phyloP scores from a whole-genome alignment of 192 early-diverging fungal species.

The Rhizoclosmatium sp. region DNA sequence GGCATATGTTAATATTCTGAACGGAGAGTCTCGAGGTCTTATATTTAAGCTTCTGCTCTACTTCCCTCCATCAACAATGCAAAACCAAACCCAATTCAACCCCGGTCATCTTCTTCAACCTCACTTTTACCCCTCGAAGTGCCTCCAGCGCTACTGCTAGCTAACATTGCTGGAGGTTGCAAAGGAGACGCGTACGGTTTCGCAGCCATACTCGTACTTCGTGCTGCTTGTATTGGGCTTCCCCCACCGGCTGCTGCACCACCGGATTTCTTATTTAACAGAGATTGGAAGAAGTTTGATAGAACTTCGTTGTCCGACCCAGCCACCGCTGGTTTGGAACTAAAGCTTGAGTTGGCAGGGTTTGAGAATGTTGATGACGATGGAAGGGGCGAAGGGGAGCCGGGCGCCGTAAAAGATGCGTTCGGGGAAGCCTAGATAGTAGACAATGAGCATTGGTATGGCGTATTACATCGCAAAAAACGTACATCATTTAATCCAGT shows the following conservation, averaged over 20 bases:
- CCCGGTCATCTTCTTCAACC: background rate
- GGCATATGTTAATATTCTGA: background rate
- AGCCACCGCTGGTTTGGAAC: background rate
- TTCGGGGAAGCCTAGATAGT: no score
- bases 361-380: background rate
- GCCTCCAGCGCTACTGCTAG: background rate
- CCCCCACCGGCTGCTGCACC: background rate
- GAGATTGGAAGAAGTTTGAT: conserved; percentile 89
- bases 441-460: background rate
- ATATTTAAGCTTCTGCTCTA: background rate
- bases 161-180: background rate
- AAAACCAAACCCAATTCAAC: background rate
- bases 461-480: background rate
- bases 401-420: background rate
- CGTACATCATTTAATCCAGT: background rate
- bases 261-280: conserved; percentile 47
- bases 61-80: background rate
- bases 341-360: background rate
- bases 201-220: background rate
- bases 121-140: background rate
- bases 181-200: background rate
- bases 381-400: background rate
- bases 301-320: conserved; percentile 77
- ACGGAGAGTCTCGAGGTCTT: background rate
- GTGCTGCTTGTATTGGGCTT: background rate